Percentiles rank a stretch among this genome's conserved stretches.
These are phyloP conservation scores for Bjerkandera adusta DNA, from an alignment of 1,284 basidiomycete genomes.

Conservation along the genomic window DNA sequence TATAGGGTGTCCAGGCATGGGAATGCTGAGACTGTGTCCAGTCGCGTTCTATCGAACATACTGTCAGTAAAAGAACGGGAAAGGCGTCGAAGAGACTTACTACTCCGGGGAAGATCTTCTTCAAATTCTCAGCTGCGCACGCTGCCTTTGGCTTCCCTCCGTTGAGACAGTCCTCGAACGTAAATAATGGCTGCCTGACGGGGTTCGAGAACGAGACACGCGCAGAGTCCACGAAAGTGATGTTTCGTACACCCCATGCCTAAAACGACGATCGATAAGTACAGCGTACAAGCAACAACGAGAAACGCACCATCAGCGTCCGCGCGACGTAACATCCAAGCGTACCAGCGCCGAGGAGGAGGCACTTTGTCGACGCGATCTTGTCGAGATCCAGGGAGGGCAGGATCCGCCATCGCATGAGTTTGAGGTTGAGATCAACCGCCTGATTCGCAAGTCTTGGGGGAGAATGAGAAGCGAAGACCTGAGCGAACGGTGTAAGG, in stretches of 20 bases:
- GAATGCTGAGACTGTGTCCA: conserved; percentile 79
- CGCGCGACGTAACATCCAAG: conserved; percentile 95
- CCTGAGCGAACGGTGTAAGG: not conserved
- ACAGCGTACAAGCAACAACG: not conserved
- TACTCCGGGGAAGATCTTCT: conserved; percentile 90
- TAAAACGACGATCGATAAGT: conserved; percentile 29
- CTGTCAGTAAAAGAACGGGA: not conserved
- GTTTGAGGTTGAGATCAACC: conserved; percentile 93
- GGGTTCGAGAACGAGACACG: conserved; percentile 96
- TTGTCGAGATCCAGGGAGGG: conserved; percentile 88
- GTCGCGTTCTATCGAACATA: conserved; percentile 61
- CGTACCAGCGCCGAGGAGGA: conserved; percentile 93
- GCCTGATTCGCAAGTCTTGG: conserved; percentile 91
- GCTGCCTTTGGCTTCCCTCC: conserved; percentile 93
- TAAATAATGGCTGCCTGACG: conserved; percentile 93
- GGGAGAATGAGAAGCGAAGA: not conserved
- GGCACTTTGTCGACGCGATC: conserved; percentile 76
- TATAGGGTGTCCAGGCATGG: conserved; percentile 97
- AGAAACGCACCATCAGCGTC: conserved; percentile 71
- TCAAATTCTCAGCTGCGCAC: conserved; percentile 85
- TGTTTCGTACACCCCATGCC: conserved; percentile 95
- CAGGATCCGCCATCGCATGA: conserved; percentile 98
- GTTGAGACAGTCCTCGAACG: conserved; percentile 91
- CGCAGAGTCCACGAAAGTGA: conserved; percentile 90
- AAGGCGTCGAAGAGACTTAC: conserved; percentile 60